Evolutionary conservation across 148 eudicot species (phyloP).

Genomic region (Limonium bicolor): DNA sequence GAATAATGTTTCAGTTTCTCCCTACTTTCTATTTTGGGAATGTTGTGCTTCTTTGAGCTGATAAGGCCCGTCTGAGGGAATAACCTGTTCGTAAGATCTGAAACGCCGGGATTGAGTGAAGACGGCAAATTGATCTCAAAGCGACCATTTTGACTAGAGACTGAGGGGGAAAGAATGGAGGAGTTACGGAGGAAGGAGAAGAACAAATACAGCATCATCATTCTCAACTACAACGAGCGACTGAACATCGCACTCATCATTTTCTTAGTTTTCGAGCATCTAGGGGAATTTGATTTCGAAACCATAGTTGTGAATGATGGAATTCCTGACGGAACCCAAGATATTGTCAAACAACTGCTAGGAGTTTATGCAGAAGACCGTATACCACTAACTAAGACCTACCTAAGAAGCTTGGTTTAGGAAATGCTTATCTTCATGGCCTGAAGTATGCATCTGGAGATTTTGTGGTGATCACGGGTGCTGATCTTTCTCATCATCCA

Average conservation of each 20-base stretch:
- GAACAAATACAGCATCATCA: conserved; percentile 27
- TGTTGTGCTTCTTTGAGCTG: no score
- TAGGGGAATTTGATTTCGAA: conserved; percentile 82
- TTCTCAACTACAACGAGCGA: conserved; percentile 85
- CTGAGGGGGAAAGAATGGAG: conserved; percentile 6
- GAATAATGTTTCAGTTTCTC: no score
- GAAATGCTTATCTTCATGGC: conserved; percentile 67
- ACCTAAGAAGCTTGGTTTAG: conserved; percentile 90
- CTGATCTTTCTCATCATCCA: conserved; percentile 78
- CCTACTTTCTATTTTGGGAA: no score
- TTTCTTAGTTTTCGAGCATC: conserved; percentile 68
- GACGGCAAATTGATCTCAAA: no score
- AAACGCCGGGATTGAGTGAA: no score
- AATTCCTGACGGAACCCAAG: conserved; percentile 98
- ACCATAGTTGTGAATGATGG: conserved; percentile 93
- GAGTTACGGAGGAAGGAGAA: not conserved
- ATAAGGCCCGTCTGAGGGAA: no score
- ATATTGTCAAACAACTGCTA: conserved; percentile 79
- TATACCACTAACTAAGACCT: conserved; percentile 72
- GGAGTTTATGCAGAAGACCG: conserved; percentile 78
- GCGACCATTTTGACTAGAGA: no score
- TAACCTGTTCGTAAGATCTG: no score
- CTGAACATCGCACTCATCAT: conserved; percentile 84
- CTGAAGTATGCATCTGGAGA: conserved; percentile 66
- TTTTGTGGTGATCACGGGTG: conserved; percentile 68